Evolutionary conservation across 768 basidiomycete genomes (phyloP).

Genomic region (Dictyophora rubrovolvata): DNA sequence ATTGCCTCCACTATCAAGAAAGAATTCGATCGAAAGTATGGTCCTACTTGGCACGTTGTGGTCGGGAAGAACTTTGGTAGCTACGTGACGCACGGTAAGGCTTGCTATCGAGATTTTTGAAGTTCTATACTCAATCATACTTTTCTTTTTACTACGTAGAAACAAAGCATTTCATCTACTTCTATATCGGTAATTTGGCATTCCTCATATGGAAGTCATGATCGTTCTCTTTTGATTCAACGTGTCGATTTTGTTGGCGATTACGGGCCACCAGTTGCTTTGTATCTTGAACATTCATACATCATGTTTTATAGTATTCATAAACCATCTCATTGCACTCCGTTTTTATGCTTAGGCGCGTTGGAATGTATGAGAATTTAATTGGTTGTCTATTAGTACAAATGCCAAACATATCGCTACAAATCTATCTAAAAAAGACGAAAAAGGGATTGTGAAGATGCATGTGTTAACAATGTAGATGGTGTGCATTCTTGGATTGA

Average conservation of each 20-base stretch:
- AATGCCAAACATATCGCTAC: slow-evolving; percentile 18
- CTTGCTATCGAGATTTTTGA: slow-evolving; percentile 5
- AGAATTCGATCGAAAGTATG: slow-evolving; percentile 88
- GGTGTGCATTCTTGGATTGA: background rate
- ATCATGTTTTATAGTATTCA: slow-evolving; percentile 13
- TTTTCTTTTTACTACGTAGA: slow-evolving; percentile 38
- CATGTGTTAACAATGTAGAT: background rate
- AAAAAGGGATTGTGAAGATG: background rate
- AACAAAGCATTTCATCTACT: slow-evolving; percentile 98
- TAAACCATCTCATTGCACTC: slow-evolving; percentile 2
- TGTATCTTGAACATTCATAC: slow-evolving; percentile 15
- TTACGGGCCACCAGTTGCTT: slow-evolving; percentile 7
- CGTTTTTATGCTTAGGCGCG: background rate
- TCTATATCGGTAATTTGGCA: slow-evolving; percentile 87
- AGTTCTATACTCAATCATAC: background rate
- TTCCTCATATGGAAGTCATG: slow-evolving; percentile 94
- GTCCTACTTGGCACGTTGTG: slow-evolving; percentile 96
- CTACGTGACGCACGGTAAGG: slow-evolving; percentile 91
- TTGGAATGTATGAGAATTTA: background rate
- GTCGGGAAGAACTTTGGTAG: slow-evolving; percentile 99
- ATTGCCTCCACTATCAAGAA: slow-evolving; percentile 98
- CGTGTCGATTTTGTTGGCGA: slow-evolving; percentile 9
- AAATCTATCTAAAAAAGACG: slow-evolving; percentile 2
- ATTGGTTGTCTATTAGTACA: slow-evolving; percentile 18
- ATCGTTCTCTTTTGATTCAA: slow-evolving; percentile 13